A percentile compares a stretch with the other conserved stretches of the same genome.
Evolutionary conservation across 805 yeast species (phyloP).

Genomic region (Kodamaea kaohsiungensis): DNA sequence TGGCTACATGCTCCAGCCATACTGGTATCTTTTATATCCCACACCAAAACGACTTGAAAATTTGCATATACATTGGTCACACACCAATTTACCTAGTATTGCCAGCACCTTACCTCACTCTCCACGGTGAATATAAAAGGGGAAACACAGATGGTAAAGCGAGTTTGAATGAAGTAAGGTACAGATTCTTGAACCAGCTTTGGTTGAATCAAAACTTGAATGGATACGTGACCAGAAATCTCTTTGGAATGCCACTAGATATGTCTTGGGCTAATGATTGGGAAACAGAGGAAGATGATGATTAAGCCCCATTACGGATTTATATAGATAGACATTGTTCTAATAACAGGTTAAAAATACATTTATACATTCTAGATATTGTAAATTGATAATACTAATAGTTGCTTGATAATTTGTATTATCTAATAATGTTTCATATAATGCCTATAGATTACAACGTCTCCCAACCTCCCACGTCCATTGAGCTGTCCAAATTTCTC

Average conservation of each 20-base stretch:
- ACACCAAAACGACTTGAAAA: conserved; percentile 25
- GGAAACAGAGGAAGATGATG: conserved; percentile 7
- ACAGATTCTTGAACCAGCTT: conserved; percentile 52
- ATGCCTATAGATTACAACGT: conserved; percentile 60
- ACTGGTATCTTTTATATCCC: conserved; percentile 18
- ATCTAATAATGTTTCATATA: too few relatives aligned
- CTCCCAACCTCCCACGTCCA: conserved; percentile 97
- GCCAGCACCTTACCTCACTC: conserved; percentile 71
- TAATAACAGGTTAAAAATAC: neutral
- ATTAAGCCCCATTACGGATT: conserved; percentile 1
- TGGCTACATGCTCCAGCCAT: conserved; percentile 23
- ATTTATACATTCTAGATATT: too few relatives aligned
- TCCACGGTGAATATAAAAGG: conserved; percentile 72
- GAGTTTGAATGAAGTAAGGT: conserved; percentile 52
- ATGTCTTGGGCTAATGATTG: conserved; percentile 5
- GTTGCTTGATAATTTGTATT: too few relatives aligned
- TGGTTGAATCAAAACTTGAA: conserved; percentile 65
- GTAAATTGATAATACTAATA: too few relatives aligned
- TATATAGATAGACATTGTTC: neutral
- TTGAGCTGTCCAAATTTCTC: conserved; percentile 71
- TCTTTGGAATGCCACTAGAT: conserved; percentile 24
- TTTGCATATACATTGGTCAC: conserved; percentile 25
- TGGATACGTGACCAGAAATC: conserved; percentile 42
- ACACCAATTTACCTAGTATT: conserved; percentile 32
- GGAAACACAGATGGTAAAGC: conserved; percentile 60